Evolutionary conservation across 2,329 filamentous ascomycete genomes (phyloP), one percentile per base, ranked within the genome.

Genomic region (Cadophora malorum): DNA sequence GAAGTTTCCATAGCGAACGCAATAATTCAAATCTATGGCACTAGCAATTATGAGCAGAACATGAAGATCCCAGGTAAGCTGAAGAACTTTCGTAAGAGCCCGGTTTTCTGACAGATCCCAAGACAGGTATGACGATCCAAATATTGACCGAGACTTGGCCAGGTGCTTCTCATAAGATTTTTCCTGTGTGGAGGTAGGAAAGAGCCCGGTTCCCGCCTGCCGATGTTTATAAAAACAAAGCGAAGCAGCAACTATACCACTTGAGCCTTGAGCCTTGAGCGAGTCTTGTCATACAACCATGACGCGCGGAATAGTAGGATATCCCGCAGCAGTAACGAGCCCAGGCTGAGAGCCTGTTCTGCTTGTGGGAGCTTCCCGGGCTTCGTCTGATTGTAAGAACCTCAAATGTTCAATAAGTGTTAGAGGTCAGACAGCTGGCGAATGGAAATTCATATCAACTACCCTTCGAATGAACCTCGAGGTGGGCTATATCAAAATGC

Each of bases 1-100:
- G 35, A 59, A 41, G 56, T 45, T 59, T 59, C 35, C 21, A 59
- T 41, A 59, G 5, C 35, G 35, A 59, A 45, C 56, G 35, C 19
- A 45, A 59, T 16, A 16, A 16, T 14, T 38, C n/a, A 16, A 45
- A 25, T 45, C 56, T 21, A 41, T 41, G 21, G 35, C 35, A 58
- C 33, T 28, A 59, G 21, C 33, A 23, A 4, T 23, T 41, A 23
- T 4, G 31, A 16, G 9, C 31, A 5, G 31, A 53, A 31, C 31
- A 19, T 10, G 7, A 49, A 7, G n/a, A 16, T 31, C 25, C 25
- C 50, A 16, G 41, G 41, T 14, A 45, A 45, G 28, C 25, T 33
- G 5, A 33, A 19, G 12, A 31, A n/a, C 25, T 25, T 33, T 19
- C 16, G 25, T 33, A 55, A 19, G 16, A 31, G 25, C 14, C 28